Base-by-base conservation (phyloP, 2,329 filamentous ascomycete species). In the Colletotrichum graminicola region DNA sequence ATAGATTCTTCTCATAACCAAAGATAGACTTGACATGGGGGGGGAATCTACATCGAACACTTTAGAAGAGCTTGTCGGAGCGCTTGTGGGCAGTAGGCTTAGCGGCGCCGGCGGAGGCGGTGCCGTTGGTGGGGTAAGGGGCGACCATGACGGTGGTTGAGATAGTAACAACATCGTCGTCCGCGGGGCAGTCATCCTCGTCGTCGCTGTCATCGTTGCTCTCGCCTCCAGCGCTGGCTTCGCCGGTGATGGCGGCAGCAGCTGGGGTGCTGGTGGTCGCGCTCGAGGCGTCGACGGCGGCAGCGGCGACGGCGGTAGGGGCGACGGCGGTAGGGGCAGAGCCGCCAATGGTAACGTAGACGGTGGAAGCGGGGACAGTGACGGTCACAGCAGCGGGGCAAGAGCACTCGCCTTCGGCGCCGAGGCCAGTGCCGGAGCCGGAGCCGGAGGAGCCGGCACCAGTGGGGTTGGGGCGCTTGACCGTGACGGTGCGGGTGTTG, bases 61-160 rank as follows among this genome's bases (percentile, higher is more conserved):
- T 60, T 60, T 68, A 71, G 45, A 68, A 71, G 65, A 71, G 68
- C 68, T 73, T 73, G 69, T 69, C 60, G 66, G 71, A 74, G 66
- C 71, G 77, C 67, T 77, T 76, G 74, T 79, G 79, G 73, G 81
- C 82, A 65, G 81, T 80, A 70, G 82, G 80, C 51, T 73, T 72
- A 47, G 80, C 77, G 45, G 75, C 77, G 62, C 80, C 80, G 73
- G 76, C 73, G 57, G 80, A 73, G 67, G 72, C 72, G 61, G 82
- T 81, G 70, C 78, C 78, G 79, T 82, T 82, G 84, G 80, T 80
- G 84, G 74, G 84, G 84, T 71, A 83, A 76, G 70, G 75, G 62
- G 75, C 78, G 43, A 76, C 75, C 59, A 75, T 76, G 39, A 76
- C 75, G 39, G 76, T 78, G 54, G 75, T 77, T 39, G 76, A 78